These are phyloP conservation scores for Silene noctiflora DNA, from an alignment of 179 eudicot species.

Conservation along the genomic window DNA sequence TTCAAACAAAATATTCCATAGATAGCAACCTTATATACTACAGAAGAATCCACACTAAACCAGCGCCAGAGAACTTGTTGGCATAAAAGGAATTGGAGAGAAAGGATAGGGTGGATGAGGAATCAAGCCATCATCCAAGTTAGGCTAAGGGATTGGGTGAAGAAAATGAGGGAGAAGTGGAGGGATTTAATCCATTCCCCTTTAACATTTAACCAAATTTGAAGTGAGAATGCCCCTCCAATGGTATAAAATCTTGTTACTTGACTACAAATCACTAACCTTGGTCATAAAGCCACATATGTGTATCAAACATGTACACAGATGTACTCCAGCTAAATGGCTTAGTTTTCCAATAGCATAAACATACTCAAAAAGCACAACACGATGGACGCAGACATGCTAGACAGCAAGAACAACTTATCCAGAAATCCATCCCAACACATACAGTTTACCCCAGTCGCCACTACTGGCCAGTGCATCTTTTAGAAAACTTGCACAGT, in stretches of 20 bases:
- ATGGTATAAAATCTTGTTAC: too few relatives aligned
- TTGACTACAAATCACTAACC: too few relatives aligned
- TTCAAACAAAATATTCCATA: slow-evolving; percentile 1
- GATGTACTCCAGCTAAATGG: not conserved
- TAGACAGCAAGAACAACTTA: slow-evolving; percentile 1
- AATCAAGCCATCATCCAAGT: not conserved
- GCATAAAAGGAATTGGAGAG: not conserved
- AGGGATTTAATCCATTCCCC: not conserved
- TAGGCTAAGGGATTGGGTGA: not conserved
- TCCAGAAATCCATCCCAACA: not conserved
- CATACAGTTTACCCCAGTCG: not conserved
- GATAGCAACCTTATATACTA: not conserved
- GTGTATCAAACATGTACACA: not conserved
- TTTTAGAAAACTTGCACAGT: not conserved
- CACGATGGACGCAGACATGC: not conserved
- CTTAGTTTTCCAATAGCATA: not conserved
- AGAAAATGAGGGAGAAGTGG: not conserved
- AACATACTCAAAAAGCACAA: not conserved
- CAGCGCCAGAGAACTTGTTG: not conserved
- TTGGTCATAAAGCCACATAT: not conserved
- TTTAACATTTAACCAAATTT: not conserved
- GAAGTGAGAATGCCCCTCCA: not conserved
- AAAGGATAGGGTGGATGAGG: not conserved
- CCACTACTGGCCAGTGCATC: not conserved
- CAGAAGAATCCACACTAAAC: not conserved